phyloP scores from a whole-genome alignment of 2,329 filamentous ascomycete genomes.

The Paecilomyces dactylethromorphus region DNA sequence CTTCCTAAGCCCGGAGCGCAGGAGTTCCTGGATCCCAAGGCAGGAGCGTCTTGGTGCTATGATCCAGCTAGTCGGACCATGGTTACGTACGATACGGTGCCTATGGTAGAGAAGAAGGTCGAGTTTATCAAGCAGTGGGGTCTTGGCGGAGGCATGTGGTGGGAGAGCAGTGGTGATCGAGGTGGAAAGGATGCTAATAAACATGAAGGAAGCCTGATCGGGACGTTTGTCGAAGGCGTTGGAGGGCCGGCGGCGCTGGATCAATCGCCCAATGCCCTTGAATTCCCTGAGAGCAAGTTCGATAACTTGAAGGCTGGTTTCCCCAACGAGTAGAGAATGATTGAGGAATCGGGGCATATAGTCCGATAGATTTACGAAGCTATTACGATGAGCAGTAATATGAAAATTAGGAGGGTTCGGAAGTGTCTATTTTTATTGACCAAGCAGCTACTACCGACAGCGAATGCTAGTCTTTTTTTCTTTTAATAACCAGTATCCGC shows the following conservation, averaged over 20 bases:
- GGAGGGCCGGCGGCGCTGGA: constrained; percentile 27
- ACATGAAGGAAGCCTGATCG: constrained; percentile 58
- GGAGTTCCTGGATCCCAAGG: constrained; percentile 57
- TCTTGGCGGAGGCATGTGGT: constrained; percentile 93
- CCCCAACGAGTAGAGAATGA: constrained; percentile 2
- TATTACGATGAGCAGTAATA: neutral
- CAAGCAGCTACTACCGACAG: constrained; percentile 1
- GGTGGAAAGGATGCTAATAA: constrained; percentile 39
- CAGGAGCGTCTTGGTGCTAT: constrained; percentile 73
- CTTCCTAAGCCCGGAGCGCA: constrained; percentile 63
- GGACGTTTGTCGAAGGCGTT: constrained; percentile 39
- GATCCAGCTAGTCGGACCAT: constrained; percentile 56
- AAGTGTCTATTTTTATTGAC: constrained; percentile 1
- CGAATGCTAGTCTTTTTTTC: constrained; percentile 8
- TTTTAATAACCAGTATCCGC: constrained; percentile 6
- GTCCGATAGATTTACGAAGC: neutral
- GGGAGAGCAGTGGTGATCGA: constrained; percentile 80
- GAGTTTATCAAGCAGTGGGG: constrained; percentile 58
- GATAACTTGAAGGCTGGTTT: constrained; percentile 31
- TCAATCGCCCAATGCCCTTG: constrained; percentile 26
- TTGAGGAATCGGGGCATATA: neutral
- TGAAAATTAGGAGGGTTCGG: neutral
- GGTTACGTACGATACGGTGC: constrained; percentile 62
- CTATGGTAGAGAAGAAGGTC: constrained; percentile 63
- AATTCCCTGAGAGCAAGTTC: constrained; percentile 35